Conservation (phyloP, 345 rosid genomes). For the Luvunga scandens region DNA sequence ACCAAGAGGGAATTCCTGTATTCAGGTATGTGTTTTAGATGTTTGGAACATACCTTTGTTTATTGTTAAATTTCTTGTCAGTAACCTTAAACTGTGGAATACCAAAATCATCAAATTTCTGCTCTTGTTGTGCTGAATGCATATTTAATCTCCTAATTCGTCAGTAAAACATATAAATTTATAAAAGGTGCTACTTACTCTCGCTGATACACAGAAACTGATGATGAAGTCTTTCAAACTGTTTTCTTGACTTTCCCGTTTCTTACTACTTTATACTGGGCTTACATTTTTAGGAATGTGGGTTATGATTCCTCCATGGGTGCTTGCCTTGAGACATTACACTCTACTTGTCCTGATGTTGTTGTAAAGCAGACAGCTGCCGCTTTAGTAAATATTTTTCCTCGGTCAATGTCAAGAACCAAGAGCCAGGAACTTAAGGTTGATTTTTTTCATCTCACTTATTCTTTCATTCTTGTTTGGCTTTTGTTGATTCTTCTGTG, state of each 20-base stretch:
- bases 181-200: not conserved
- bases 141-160: not conserved
- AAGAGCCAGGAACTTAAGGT: constrained; percentile 89
- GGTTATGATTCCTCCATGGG: constrained; percentile 80
- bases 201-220: not conserved
- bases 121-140: not conserved
- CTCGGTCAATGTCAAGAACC: constrained; percentile 61
- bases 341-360: constrained; percentile 67
- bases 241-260: not conserved
- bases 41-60: not conserved
- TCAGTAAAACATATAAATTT: not conserved
- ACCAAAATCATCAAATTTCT: not conserved
- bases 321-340: constrained; percentile 60
- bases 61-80: not conserved
- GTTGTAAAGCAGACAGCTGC: constrained; percentile 71
- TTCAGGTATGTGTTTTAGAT: constrained; percentile 58
- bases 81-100: not conserved
- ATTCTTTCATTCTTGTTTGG: not conserved
- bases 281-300: constrained; percentile 46
- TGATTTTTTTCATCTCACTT: not conserved
- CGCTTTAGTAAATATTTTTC: constrained; percentile 52
- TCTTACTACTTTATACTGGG: constrained; percentile 2
- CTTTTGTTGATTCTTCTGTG: not conserved
- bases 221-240: not conserved
- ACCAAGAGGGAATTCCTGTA: constrained; percentile 61